These are phyloP conservation scores for Scenedesmus sp. DNA, from an alignment of 163 green algal species.

Conservation along the genomic window DNA sequence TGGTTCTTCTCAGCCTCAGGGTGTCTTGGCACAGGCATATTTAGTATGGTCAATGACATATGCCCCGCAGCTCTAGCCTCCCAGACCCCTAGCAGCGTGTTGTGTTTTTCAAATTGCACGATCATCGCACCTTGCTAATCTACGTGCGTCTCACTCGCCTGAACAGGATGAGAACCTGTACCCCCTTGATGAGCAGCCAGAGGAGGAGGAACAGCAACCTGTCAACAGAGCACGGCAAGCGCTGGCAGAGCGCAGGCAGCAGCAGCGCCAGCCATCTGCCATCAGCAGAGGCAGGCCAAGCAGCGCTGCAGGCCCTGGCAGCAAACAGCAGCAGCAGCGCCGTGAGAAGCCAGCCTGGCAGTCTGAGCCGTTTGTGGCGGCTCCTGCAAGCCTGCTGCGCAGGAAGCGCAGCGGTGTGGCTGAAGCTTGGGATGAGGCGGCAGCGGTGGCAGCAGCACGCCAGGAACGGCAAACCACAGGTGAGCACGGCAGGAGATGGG, in stretches of 20 bases:
- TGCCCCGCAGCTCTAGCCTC: too few relatives aligned
- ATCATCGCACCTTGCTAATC: too few relatives aligned
- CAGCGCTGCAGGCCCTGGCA: neutral
- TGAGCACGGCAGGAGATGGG: neutral
- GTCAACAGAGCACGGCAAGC: neutral
- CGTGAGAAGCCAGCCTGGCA: conserved; percentile 4
- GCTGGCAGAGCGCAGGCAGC: neutral
- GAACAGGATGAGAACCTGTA: neutral
- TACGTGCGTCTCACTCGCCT: neutral
- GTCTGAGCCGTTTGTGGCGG: neutral
- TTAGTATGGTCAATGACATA: too few relatives aligned
- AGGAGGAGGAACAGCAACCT: neutral
- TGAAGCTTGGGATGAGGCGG: conserved; percentile 1
- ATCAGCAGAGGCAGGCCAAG: neutral
- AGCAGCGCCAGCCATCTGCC: neutral
- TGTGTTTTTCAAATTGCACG: neutral
- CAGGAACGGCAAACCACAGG: neutral
- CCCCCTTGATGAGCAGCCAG: neutral
- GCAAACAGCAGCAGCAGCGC: conserved; percentile 14
- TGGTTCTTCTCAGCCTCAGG: too few relatives aligned
- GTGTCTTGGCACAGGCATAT: too few relatives aligned
- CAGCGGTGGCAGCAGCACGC: conserved; percentile 8
- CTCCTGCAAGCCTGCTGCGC: conserved; percentile 12
- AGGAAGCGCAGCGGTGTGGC: neutral
- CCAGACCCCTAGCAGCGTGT: too few relatives aligned